phyloP scores from a whole-genome alignment of 2,329 filamentous ascomycete species.

The Zasmidium angulare region DNA sequence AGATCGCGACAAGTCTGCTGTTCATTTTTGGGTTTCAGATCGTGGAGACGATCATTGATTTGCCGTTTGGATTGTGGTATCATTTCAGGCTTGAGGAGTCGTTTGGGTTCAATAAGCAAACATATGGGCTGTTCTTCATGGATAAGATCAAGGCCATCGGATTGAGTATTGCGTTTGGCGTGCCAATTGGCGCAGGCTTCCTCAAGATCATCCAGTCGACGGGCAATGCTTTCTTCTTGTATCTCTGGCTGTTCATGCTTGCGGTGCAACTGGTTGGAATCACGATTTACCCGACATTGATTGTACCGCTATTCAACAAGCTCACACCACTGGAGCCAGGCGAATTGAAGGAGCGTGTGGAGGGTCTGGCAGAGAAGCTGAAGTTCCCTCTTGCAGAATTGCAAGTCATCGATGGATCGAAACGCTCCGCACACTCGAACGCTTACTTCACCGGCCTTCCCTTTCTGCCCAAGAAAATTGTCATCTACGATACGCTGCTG shows the following conservation, averaged over 20 bases:
- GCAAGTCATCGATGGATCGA: slow-evolving; percentile 91
- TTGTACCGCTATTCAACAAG: slow-evolving; percentile 97
- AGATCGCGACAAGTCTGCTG: slow-evolving; percentile 89
- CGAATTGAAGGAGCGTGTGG: slow-evolving; percentile 81
- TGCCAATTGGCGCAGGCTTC: slow-evolving; percentile 88
- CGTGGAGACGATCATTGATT: slow-evolving; percentile 73
- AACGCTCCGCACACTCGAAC: slow-evolving; percentile 84
- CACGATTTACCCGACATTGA: slow-evolving; percentile 91
- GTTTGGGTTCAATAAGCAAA: slow-evolving; percentile 99
- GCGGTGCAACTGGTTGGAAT: slow-evolving; percentile 91
- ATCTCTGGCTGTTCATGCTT: slow-evolving; percentile 91
- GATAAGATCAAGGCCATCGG: slow-evolving; percentile 91
- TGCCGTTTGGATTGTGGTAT: slow-evolving; percentile 85
- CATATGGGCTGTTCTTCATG: slow-evolving; percentile 78
- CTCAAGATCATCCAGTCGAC: slow-evolving; percentile 92
- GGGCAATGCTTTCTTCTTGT: slow-evolving; percentile 94
- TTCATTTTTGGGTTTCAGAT: slow-evolving; percentile 88
- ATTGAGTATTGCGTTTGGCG: slow-evolving; percentile 74
- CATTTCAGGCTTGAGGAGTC: slow-evolving; percentile 95
- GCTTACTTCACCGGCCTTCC: slow-evolving; percentile 96
- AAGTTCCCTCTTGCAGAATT: slow-evolving; percentile 91
- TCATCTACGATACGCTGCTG: slow-evolving; percentile 96
- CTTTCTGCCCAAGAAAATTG: slow-evolving; percentile 99
- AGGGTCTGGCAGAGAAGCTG: slow-evolving; percentile 76
- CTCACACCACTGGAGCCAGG: slow-evolving; percentile 87